Conservation (phyloP, 306 rosid genomes). For the Cotoneaster glaucophyllus region DNA sequence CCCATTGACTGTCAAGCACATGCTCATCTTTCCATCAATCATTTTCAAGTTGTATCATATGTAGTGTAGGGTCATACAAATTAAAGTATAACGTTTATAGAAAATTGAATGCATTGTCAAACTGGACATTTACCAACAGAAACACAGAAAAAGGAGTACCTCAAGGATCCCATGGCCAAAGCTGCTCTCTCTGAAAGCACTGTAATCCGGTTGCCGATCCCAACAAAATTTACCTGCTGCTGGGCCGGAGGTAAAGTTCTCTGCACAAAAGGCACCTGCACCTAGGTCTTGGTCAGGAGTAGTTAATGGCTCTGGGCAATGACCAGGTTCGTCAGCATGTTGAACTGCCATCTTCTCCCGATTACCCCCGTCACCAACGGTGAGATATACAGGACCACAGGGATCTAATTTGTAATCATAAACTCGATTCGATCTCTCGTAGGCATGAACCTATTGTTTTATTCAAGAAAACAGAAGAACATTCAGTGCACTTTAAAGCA, state of each 20-base stretch:
- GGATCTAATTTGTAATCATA: slow-evolving; percentile 67
- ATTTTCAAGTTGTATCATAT: background rate
- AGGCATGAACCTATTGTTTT: slow-evolving; percentile 74
- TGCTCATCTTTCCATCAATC: background rate
- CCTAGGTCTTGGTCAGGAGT: slow-evolving; percentile 43
- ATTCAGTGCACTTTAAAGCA: background rate
- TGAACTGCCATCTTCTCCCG: slow-evolving; percentile 70
- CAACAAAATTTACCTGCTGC: slow-evolving; percentile 63
- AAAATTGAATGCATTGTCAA: too few relatives aligned
- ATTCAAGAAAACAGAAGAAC: background rate
- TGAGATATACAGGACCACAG: slow-evolving; percentile 68
- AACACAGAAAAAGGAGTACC: slow-evolving; percentile 30
- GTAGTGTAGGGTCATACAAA: background rate
- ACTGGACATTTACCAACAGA: background rate
- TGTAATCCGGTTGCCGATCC: slow-evolving; percentile 68
- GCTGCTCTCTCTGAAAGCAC: slow-evolving; percentile 73
- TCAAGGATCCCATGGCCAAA: slow-evolving; percentile 77
- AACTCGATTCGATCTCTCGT: slow-evolving; percentile 81
- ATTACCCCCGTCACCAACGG: slow-evolving; percentile 84
- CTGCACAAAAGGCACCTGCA: slow-evolving; percentile 63
- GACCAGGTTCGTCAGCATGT: slow-evolving; percentile 57
- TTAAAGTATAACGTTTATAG: too few relatives aligned
- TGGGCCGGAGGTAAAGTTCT: slow-evolving; percentile 55
- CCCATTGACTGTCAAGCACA: background rate
- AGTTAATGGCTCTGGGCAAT: slow-evolving; percentile 55